These are phyloP conservation scores for Solanum pennellii DNA, from an alignment of 257 asterid species.

Conservation along the genomic window DNA sequence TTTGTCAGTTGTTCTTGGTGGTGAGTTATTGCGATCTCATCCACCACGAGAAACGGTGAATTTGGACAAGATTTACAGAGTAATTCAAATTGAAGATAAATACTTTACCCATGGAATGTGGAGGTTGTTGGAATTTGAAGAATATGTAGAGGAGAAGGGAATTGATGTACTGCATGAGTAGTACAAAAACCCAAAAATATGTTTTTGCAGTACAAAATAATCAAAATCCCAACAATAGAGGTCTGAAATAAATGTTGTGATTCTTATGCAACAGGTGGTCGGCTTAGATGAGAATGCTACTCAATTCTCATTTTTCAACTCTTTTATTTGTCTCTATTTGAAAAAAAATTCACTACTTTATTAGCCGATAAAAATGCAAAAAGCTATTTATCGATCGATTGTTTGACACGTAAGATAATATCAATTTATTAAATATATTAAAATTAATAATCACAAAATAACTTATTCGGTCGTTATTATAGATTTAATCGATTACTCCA, in stretches of 20 bases:
- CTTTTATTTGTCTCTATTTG: not conserved
- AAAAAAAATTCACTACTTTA: not conserved
- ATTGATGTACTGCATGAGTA: not conserved
- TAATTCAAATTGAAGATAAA: not conserved
- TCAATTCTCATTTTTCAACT: not conserved
- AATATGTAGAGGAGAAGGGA: not conserved
- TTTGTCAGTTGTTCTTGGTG: not conserved
- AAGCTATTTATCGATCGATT: fast-evolving
- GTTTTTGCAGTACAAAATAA: not conserved
- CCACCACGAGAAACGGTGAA: not conserved
- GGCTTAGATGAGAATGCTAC: not conserved
- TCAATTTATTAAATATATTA: too few relatives aligned
- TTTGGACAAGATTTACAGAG: not conserved
- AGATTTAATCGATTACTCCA: not conserved
- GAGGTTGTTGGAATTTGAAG: not conserved
- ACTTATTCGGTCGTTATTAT: not conserved
- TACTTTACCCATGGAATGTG: not conserved
- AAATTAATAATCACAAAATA: too few relatives aligned
- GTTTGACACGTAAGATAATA: fast-evolving
- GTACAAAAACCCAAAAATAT: not conserved
- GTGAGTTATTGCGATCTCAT: not conserved
- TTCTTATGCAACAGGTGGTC: not conserved
- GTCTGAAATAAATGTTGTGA: not conserved
- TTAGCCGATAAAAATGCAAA: not conserved
- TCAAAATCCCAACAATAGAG: not conserved